Conservation (phyloP, 495 filamentous ascomycete genomes). For the Tetracladium setigerum region DNA sequence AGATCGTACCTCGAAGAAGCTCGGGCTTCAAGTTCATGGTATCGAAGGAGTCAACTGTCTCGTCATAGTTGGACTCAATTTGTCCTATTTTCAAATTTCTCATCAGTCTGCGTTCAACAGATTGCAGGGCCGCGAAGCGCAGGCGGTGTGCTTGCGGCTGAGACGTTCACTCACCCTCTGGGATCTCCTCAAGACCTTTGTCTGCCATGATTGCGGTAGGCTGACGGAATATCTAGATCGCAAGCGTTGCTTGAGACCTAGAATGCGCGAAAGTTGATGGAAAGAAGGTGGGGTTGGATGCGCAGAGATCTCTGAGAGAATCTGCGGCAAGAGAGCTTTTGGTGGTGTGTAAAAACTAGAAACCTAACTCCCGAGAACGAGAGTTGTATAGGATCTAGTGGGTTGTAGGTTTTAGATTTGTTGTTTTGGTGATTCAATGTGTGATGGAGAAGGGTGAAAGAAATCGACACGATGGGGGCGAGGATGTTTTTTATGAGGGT, state of each 20-base stretch:
- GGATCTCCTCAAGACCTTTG: slow-evolving; percentile 95
- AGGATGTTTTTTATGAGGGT: too few species aligned
- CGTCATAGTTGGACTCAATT: slow-evolving; percentile 99
- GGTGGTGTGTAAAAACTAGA: slow-evolving; percentile 29
- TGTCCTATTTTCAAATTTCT: slow-evolving; percentile 52
- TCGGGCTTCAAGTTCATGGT: slow-evolving; percentile 94
- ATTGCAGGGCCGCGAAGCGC: slow-evolving; percentile 1
- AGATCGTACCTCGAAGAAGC: slow-evolving; percentile 83
- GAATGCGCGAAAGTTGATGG: slow-evolving; percentile 31
- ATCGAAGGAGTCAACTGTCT: slow-evolving; percentile 98
- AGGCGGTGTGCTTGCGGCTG: slow-evolving; percentile 13
- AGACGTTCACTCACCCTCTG: slow-evolving; percentile 58
- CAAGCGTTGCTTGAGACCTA: slow-evolving; percentile 59
- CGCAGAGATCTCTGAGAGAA: slow-evolving; percentile 22
- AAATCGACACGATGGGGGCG: background rate
- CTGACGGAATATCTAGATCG: slow-evolving; percentile 52
- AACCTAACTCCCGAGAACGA: slow-evolving; percentile 32
- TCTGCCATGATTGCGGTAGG: slow-evolving; percentile 87
- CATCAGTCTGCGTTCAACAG: slow-evolving; percentile 10
- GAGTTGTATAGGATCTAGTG: slow-evolving; percentile 24
- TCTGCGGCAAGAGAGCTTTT: slow-evolving; percentile 12
- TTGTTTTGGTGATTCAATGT: slow-evolving; percentile 10
- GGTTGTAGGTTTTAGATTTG: background rate
- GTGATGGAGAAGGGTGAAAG: slow-evolving; percentile 22
- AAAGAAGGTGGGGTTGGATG: slow-evolving; percentile 34